Percentiles rank a stretch among this genome's conserved stretches.
Evolutionary conservation across 495 filamentous ascomycete genomes (phyloP).

Genomic region (Penicillium bialowiezense): DNA sequence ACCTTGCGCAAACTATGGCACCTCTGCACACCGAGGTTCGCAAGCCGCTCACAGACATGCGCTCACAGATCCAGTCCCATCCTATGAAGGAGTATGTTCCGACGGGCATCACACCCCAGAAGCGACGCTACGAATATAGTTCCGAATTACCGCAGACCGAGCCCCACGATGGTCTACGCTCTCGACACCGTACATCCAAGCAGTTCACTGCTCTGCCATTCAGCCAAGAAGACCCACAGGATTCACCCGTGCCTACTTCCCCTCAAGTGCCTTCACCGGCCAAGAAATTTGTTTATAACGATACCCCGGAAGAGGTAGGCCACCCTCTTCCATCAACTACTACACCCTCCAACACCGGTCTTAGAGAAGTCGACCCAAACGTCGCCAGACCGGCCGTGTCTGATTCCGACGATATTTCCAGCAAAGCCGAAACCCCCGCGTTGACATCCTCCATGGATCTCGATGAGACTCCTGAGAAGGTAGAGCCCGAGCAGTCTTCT

Average conservation of each 20-base stretch:
- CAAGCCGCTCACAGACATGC: constrained; percentile 66
- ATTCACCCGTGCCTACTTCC: constrained; percentile 18
- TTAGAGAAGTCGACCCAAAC: constrained; percentile 57
- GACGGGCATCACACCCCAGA: constrained; percentile 84
- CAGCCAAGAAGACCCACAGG: constrained; percentile 27
- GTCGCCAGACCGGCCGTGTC: constrained; percentile 37
- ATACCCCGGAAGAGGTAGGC: constrained; percentile 43
- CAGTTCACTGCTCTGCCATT: constrained; percentile 38
- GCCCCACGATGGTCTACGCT: constrained; percentile 63
- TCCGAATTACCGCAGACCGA: constrained; percentile 73
- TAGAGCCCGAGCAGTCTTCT: constrained; percentile 45
- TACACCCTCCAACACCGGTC: constrained; percentile 44
- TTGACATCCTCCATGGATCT: constrained; percentile 17
- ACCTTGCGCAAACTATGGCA: constrained; percentile 53
- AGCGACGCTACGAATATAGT: constrained; percentile 71
- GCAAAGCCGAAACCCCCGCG: constrained; percentile 18
- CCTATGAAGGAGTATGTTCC: constrained; percentile 72
- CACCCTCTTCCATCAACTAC: constrained; percentile 31
- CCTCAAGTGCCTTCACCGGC: constrained; percentile 27
- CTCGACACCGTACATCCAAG: constrained; percentile 48
- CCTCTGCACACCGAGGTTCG: constrained; percentile 59
- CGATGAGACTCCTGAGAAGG: constrained; percentile 23
- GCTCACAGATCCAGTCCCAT: constrained; percentile 57
- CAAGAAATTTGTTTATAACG: constrained; percentile 44
- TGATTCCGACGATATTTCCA: constrained; percentile 23